Evolutionary conservation across 148 eudicot species (phyloP).

Genomic region (Heliamphora exappendiculata): DNA sequence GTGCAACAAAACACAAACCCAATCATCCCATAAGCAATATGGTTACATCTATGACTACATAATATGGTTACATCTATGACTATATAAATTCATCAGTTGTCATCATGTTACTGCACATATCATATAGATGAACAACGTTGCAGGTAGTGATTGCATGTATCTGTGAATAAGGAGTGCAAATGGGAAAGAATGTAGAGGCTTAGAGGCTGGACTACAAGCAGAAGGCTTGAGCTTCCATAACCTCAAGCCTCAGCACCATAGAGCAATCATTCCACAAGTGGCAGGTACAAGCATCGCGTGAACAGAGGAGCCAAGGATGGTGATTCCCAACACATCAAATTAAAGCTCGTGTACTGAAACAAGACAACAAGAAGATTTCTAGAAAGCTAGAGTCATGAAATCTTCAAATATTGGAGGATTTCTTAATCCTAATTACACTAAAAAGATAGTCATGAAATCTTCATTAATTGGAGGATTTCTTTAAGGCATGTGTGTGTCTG

Average conservation of each 20-base stretch:
- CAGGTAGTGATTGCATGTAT: not conserved
- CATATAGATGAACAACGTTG: not conserved
- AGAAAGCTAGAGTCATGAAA: too few species aligned
- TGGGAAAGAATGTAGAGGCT: not conserved
- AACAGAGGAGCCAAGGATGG: not conserved
- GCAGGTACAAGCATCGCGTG: not conserved
- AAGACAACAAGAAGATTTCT: not conserved
- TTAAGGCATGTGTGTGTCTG: too few species aligned
- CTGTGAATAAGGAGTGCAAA: not conserved
- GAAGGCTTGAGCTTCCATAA: not conserved
- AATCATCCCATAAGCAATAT: not conserved
- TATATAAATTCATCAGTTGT: not conserved
- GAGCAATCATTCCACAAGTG: not conserved
- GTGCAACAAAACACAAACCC: not conserved
- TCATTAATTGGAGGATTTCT: too few species aligned
- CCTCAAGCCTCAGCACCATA: not conserved
- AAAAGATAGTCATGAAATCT: too few species aligned
- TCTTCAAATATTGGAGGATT: too few species aligned
- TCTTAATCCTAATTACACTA: too few species aligned
- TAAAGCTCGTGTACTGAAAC: not conserved
- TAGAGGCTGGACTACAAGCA: not conserved
- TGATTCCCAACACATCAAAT: not conserved
- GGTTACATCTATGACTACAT: not conserved
- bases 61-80: not conserved
- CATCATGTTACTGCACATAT: not conserved